phyloP scores from a whole-genome alignment of 2,329 filamentous ascomycete species.

The Zasmidium citrigriseum region DNA sequence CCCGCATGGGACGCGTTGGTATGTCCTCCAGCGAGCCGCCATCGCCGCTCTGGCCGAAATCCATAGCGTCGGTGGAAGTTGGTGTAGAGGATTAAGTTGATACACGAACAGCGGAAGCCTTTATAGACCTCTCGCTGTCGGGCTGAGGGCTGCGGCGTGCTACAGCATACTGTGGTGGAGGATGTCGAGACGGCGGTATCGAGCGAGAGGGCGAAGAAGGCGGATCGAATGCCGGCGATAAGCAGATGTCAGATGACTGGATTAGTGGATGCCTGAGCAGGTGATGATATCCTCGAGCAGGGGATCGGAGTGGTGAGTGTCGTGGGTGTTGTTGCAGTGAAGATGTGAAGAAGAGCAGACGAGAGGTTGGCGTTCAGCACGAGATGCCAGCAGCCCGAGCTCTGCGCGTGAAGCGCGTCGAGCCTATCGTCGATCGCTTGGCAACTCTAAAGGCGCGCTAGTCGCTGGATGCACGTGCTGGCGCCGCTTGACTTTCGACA shows the following conservation, averaged over 20 bases:
- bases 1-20: conserved; percentile 54
- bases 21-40: conserved; percentile 34
- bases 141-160: conserved; percentile 29
- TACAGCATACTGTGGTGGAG: conserved; percentile 29
- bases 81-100: conserved; percentile 13
- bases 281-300: neutral
- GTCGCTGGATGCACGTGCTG: too few relatives aligned
- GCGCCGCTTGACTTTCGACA: too few relatives aligned
- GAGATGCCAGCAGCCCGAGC: too few relatives aligned
- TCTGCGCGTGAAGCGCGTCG: neutral
- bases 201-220: too few relatives aligned
- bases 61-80: conserved; percentile 29
- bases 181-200: neutral
- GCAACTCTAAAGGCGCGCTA: too few relatives aligned
- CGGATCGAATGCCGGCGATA: neutral
- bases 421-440: neutral
- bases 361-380: too few relatives aligned
- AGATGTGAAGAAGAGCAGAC: too few relatives aligned
- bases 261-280: neutral
- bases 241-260: neutral
- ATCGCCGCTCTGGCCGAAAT: conserved; percentile 19
- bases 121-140: conserved; percentile 23
- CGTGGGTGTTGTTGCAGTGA: too few relatives aligned
- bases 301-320: too few relatives aligned
- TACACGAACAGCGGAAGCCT: conserved; percentile 12